Conservation (phyloP, 2,329 filamentous ascomycete species). For the Xylariaceae sp. region DNA sequence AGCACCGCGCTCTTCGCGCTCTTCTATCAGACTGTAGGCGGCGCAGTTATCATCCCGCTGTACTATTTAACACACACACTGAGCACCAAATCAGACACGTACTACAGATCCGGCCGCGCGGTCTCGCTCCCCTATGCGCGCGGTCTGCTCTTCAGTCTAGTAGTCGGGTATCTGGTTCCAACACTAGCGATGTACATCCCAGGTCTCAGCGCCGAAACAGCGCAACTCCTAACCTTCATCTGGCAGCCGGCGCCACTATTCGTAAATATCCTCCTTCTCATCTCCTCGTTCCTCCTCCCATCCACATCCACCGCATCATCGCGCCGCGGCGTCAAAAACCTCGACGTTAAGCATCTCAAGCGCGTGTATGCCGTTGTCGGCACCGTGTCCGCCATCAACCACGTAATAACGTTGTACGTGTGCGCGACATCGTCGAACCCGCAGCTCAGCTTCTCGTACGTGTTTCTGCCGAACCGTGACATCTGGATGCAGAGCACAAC, state of each 20-base stretch:
- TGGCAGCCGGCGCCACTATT: constrained; percentile 39
- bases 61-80: constrained; percentile 33
- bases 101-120: constrained; percentile 30
- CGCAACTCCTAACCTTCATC: constrained; percentile 35
- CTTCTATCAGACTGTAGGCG: constrained; percentile 39
- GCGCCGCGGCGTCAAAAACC: constrained; percentile 5
- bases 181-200: constrained; percentile 36
- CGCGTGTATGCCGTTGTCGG: constrained; percentile 33
- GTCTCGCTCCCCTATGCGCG: constrained; percentile 32
- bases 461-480: constrained; percentile 35
- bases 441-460: constrained; percentile 32
- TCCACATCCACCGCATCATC: too few species aligned
- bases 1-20: constrained; percentile 34
- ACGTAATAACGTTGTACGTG: constrained; percentile 34
- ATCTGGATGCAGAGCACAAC: constrained; percentile 32
- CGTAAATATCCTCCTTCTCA: constrained; percentile 33
- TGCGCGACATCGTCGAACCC: constrained; percentile 34
- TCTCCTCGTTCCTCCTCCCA: constrained; percentile 26
- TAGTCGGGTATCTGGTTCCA: constrained; percentile 38
- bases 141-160: constrained; percentile 32
- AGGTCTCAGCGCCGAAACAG: constrained; percentile 21
- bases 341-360: constrained; percentile 39
- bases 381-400: constrained; percentile 30
- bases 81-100: constrained; percentile 29
- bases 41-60: constrained; percentile 36